A percentile compares a stretch with the other conserved stretches of the same genome.
Evolutionary conservation across 257 asterid species (phyloP).

Genomic region (Ajuga chamaepitys): DNA sequence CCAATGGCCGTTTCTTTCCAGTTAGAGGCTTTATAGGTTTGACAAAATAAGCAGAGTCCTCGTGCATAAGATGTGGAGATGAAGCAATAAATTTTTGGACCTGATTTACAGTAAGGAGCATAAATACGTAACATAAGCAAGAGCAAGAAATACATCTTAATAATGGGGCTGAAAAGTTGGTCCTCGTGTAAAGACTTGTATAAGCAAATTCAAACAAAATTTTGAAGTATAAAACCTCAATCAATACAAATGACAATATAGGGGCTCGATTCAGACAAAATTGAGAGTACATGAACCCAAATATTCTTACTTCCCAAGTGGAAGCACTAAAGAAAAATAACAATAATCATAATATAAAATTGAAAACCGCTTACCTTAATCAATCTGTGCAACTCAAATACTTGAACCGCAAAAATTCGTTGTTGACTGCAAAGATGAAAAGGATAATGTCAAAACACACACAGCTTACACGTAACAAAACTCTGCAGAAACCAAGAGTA

Average conservation of each 20-base stretch:
- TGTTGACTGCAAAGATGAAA: slow-evolving; percentile 58
- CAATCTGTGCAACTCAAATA: slow-evolving; percentile 90
- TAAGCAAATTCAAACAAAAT: no score
- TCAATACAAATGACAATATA: no score
- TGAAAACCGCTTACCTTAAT: slow-evolving; percentile 75
- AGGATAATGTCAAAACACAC: neutral
- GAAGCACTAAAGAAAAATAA: no score
- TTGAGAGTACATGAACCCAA: no score
- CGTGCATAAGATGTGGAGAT: slow-evolving; percentile 51
- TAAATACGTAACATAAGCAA: neutral
- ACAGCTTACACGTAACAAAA: neutral
- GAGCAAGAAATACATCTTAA: no score
- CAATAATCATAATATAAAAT: no score
- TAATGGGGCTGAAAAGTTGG: no score
- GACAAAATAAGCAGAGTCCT: slow-evolving; percentile 32
- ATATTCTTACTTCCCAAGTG: no score
- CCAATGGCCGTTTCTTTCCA: slow-evolving; percentile 40
- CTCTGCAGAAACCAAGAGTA: neutral
- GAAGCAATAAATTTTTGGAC: slow-evolving; percentile 74
- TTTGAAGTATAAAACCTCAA: no score
- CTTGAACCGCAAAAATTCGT: slow-evolving; percentile 85
- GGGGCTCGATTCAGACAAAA: no score
- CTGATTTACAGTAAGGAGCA: slow-evolving; percentile 26
- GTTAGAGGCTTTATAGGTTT: slow-evolving; percentile 37
- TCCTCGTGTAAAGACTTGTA: no score